Evolutionary conservation across 2,329 filamentous ascomycete genomes (phyloP), one percentile per base, ranked within the genome.

Genomic region (Epichloe gansuensis): DNA sequence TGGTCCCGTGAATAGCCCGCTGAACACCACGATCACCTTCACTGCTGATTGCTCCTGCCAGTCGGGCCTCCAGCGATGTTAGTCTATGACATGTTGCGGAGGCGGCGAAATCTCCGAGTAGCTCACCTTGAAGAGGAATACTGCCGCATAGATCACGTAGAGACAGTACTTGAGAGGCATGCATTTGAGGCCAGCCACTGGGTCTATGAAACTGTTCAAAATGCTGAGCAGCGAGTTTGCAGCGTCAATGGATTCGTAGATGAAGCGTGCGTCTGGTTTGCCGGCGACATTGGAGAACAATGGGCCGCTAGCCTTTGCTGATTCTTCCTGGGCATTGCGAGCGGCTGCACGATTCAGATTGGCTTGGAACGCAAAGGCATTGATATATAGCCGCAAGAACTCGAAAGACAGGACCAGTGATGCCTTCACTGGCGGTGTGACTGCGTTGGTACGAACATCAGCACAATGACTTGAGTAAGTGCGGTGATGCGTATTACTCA

Each of bases 361-460:
- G 3, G 84, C 84, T 61, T 88, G 84, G 57, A 87, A 87, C 1
- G 84, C 84, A 61, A 87, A 88, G 0, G 84, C 84, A 53, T 86
- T 87, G 48, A 84, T 85, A 63, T 88, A 88, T 1, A 88, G 72
- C 6, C 84, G 75, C 2, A 88, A 68, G 60, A 87, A 88, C 58
- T 87, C 82, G 60, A 86, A 87, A 0, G 82, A 85, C 60, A 88
- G 73, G 25, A 85, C 71, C 2, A 88, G 66, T 5, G 78, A 84
- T 3, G 80, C 78, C 62, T 85, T 85, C 56, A 87, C 76, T 5
- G 78, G 76, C 1, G 78, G 73, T 1, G 82, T 84, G 60, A 77
- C 76, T 78, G 50, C 3, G 8, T 23, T 38, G 36, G 23, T 25
- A 23, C 6, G 3, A 27, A 41, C 47, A 25, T 45, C 7, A 40